A percentile compares a stretch with the other conserved stretches of the same genome.
phyloP scores from a whole-genome alignment of 1,284 basidiomycete genomes.

The Jaminaea rosea region DNA sequence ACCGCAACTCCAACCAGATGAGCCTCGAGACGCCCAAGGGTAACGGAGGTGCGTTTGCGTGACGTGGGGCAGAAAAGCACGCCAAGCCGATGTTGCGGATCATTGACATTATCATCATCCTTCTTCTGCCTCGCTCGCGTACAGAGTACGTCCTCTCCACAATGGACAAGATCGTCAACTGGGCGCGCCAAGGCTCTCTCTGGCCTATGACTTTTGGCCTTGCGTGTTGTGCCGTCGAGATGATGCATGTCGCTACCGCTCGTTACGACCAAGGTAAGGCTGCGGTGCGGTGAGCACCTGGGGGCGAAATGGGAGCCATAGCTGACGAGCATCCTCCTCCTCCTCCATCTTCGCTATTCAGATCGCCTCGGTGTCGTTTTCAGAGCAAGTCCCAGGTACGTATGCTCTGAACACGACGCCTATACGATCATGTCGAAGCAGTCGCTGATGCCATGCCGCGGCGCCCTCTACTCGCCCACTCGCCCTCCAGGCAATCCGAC shows the following conservation, averaged over 20 bases:
- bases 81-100: too few species aligned
- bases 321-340: too few species aligned
- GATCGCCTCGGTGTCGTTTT: conserved; percentile 96
- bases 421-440: too few species aligned
- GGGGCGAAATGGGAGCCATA: too few species aligned
- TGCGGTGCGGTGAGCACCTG: too few species aligned
- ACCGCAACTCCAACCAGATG: conserved; percentile 41
- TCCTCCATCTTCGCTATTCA: too few species aligned
- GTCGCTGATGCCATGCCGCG: too few species aligned
- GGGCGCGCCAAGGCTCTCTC: conserved; percentile 94
- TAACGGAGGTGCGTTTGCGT: conserved; percentile 67
- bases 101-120: too few species aligned
- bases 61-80: too few species aligned
- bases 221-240: conserved; percentile 95
- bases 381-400: too few species aligned
- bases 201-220: conserved; percentile 99
- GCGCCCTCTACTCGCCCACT: too few species aligned
- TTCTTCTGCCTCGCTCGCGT: conserved; percentile 2
- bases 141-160: conserved; percentile 92
- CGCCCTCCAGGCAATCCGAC: conserved; percentile 89
- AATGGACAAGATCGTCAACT: conserved; percentile 92
- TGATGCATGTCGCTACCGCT: conserved; percentile 86
- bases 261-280: conserved; percentile 98
- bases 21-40: conserved; percentile 81
- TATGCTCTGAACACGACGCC: too few species aligned